phyloP scores from a whole-genome alignment of 192 early-diverging fungal genomes.

The Backusella psychrophila region DNA sequence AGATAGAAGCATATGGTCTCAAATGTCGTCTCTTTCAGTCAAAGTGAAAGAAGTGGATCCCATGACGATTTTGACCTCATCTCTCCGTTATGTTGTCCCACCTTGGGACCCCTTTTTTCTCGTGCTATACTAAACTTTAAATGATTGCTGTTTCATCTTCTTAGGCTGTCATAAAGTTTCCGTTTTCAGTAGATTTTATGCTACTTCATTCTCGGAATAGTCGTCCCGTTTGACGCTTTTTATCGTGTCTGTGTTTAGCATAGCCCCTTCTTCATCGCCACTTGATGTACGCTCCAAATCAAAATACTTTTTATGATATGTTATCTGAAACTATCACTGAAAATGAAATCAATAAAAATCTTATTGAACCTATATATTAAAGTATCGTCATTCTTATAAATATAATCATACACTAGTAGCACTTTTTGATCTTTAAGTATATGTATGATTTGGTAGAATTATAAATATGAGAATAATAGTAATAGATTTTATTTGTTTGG shows the following conservation, averaged over 20 bases:
- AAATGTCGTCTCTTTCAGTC: slow-evolving; percentile 16
- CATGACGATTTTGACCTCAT: not conserved
- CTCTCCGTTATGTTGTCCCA: not conserved
- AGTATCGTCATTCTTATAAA: not conserved
- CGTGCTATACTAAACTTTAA: not conserved
- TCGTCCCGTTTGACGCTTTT: slow-evolving; percentile 9
- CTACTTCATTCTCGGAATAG: not conserved
- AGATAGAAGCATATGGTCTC: slow-evolving; percentile 18
- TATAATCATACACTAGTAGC: too few relatives aligned
- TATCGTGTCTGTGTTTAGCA: slow-evolving; percentile 17
- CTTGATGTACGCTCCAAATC: not conserved
- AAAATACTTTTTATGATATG: not conserved
- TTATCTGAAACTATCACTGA: not conserved
- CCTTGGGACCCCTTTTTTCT: not conserved
- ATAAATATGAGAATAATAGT: not conserved
- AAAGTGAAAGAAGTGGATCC: not conserved
- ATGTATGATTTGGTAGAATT: not conserved
- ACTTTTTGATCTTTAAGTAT: not conserved
- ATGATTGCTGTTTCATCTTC: slow-evolving; percentile 16
- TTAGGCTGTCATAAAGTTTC: slow-evolving; percentile 10
- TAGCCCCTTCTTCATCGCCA: not conserved
- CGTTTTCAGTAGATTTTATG: not conserved
- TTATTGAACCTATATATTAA: not conserved
- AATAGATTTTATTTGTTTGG: not conserved
- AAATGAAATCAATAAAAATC: not conserved